Conservation (phyloP, 2,329 filamentous ascomycete species). For the Tolypocladium amazonense region DNA sequence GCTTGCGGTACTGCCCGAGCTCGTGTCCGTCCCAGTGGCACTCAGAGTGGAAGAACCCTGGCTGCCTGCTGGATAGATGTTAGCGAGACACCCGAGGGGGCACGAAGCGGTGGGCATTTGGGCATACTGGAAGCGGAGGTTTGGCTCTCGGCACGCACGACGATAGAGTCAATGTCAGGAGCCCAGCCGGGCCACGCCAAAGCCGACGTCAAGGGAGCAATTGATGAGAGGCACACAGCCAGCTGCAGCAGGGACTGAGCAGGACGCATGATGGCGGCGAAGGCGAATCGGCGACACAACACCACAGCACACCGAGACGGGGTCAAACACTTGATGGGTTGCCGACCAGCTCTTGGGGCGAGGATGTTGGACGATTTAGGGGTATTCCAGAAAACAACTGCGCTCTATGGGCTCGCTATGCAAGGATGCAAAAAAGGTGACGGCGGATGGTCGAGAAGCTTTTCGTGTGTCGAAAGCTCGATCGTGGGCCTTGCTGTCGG, state of each 20-base stretch:
- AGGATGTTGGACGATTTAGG: neutral
- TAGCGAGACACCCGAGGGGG: neutral
- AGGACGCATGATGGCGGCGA: constrained; percentile 34
- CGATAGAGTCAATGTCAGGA: constrained; percentile 39
- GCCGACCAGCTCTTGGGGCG: neutral
- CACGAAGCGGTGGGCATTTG: neutral
- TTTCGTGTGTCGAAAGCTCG: neutral
- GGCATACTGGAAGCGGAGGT: constrained; percentile 3
- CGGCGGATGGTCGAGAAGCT: too few relatives aligned
- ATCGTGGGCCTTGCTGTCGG: neutral
- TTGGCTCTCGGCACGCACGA: constrained; percentile 36
- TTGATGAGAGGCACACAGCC: constrained; percentile 38
- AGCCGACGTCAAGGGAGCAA: constrained; percentile 38
- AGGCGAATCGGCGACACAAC: neutral
- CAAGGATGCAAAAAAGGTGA: neutral
- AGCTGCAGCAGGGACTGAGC: constrained; percentile 34
- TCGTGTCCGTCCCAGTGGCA: constrained; percentile 4
- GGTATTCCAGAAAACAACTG: neutral
- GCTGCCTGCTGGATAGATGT: neutral
- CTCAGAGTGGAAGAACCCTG: neutral
- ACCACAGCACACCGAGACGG: neutral
- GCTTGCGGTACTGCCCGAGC: neutral
- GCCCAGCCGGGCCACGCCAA: constrained; percentile 48
- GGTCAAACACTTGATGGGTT: neutral
- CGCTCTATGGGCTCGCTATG: neutral